Conservation (phyloP, 306 rosid species). For the Clitoria ternatea region DNA sequence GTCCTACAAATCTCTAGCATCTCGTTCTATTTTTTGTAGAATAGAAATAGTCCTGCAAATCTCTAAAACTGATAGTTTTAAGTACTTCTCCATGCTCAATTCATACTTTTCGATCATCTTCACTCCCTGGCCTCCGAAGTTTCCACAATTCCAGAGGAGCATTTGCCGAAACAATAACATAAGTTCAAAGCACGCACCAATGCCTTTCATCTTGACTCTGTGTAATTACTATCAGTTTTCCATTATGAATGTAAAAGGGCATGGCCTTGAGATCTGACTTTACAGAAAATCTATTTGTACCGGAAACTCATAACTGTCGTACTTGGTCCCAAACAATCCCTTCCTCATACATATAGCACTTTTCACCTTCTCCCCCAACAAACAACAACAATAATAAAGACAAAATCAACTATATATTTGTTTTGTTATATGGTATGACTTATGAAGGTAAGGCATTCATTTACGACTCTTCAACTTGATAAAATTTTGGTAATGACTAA, state of each 20-base stretch:
- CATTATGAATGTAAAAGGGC: background rate
- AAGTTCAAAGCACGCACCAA: background rate
- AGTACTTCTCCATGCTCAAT: background rate
- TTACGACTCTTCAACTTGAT: background rate
- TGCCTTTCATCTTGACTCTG: conserved; percentile 2
- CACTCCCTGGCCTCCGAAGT: background rate
- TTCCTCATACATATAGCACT: too few species aligned
- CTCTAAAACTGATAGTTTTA: conserved; percentile 2
- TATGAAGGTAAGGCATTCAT: background rate
- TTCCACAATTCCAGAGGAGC: background rate
- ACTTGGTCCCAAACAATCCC: too few species aligned
- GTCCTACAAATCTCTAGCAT: too few species aligned
- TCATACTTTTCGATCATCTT: conserved; percentile 2
- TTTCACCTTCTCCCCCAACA: background rate
- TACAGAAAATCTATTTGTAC: background rate
- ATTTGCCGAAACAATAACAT: background rate
- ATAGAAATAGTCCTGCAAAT: background rate
- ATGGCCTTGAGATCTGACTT: background rate
- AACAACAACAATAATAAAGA: background rate
- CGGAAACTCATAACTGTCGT: background rate
- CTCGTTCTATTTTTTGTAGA: conserved; percentile 8
- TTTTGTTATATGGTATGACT: background rate
- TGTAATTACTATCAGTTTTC: background rate
- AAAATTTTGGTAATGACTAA: background rate
- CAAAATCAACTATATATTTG: background rate